Evolutionary conservation across 1,284 basidiomycete genomes (phyloP).

Genomic region (Moesziomyces antarcticus): DNA sequence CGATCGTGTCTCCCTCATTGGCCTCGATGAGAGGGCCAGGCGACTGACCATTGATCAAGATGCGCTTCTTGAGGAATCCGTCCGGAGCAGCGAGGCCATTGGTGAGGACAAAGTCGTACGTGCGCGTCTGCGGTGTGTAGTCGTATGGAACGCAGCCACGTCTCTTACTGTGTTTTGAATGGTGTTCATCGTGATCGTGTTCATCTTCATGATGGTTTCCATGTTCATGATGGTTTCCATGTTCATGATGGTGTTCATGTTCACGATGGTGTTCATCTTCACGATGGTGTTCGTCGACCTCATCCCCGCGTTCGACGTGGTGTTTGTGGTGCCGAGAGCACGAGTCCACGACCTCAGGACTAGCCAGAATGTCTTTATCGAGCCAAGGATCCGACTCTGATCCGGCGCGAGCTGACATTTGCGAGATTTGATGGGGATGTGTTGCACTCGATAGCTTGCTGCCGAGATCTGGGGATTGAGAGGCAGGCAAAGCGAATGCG

Average conservation of each 20-base stretch:
- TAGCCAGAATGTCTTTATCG: constrained; percentile 9
- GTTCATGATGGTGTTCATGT: background rate
- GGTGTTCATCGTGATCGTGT: too few relatives aligned
- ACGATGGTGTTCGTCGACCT: background rate
- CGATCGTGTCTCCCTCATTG: constrained; percentile 60
- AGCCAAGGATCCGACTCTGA: constrained; percentile 6
- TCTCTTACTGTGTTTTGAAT: background rate
- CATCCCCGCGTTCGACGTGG: background rate
- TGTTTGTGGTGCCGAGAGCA: background rate
- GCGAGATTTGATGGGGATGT: too few relatives aligned
- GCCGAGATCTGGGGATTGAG: background rate
- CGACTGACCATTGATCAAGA: constrained; percentile 57
- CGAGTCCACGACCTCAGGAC: background rate
- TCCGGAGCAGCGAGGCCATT: constrained; percentile 47
- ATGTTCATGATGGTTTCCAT: too few relatives aligned
- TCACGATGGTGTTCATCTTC: background rate
- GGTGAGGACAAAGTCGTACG: constrained; percentile 51
- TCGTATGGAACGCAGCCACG: constrained; percentile 17
- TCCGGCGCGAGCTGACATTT: background rate
- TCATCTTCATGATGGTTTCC: background rate
- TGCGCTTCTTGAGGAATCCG: constrained; percentile 53
- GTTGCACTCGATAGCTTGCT: too few relatives aligned
- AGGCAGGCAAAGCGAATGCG: constrained; percentile 14
- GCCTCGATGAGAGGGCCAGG: constrained; percentile 61
- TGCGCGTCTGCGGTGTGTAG: constrained; percentile 44